Evolutionary conservation across 2,329 filamentous ascomycete genomes (phyloP).

Genomic region (Tolypocladium tropicale): DNA sequence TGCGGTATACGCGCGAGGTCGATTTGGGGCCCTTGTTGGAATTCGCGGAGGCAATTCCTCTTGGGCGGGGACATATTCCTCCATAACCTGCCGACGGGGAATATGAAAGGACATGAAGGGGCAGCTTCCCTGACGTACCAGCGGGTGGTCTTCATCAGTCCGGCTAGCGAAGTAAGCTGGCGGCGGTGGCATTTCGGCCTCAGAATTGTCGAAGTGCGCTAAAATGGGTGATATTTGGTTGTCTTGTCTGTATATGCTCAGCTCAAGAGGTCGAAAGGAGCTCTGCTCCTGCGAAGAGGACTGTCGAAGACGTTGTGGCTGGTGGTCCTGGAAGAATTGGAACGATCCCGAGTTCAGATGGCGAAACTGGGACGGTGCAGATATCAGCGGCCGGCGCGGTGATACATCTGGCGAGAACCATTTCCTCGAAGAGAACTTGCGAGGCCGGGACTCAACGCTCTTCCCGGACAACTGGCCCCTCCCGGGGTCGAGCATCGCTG

Average conservation of each 20-base stretch:
- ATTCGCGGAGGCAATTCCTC: constrained; percentile 22
- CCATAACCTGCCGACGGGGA: constrained; percentile 31
- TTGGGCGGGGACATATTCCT: constrained; percentile 10
- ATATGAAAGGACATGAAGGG: constrained; percentile 47
- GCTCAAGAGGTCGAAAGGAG: constrained; percentile 44
- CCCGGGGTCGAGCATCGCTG: constrained; percentile 12
- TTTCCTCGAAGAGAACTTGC: constrained; percentile 35
- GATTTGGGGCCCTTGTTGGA: constrained; percentile 29
- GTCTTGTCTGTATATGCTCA: constrained; percentile 38
- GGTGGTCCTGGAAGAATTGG: constrained; percentile 18
- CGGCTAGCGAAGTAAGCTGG: constrained; percentile 21
- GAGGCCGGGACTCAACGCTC: constrained; percentile 22
- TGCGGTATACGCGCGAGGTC: constrained; percentile 32
- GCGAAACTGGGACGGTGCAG: constrained; percentile 48
- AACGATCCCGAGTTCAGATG: constrained; percentile 43
- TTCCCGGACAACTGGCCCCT: constrained; percentile 9
- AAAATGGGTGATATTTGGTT: constrained; percentile 44
- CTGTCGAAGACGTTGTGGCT: constrained; percentile 4
- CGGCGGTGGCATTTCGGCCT: constrained; percentile 28
- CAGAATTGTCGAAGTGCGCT: constrained; percentile 35
- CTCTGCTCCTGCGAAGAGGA: constrained; percentile 16
- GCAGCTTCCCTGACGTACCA: constrained; percentile 31
- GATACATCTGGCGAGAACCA: constrained; percentile 33
- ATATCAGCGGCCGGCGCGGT: constrained; percentile 45
- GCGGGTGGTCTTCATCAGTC: constrained; percentile 18